A percentile compares a stretch with the other conserved stretches of the same genome.
Evolutionary conservation across 257 asterid genomes (phyloP).

Genomic region (Penstemon newberryi): DNA sequence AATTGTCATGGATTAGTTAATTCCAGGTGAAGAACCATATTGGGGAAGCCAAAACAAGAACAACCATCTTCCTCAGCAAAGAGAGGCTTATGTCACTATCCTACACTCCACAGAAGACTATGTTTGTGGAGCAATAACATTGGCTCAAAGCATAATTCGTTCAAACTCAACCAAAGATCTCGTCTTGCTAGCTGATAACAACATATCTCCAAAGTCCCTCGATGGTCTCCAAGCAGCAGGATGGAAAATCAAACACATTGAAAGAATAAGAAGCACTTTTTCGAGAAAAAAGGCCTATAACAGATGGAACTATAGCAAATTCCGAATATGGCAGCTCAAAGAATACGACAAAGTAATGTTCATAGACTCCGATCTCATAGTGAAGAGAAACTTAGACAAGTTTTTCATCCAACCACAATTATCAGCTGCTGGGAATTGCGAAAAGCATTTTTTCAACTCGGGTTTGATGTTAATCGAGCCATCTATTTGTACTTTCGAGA

Average conservation of each 20-base stretch:
- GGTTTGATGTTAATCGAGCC: slow-evolving; percentile 87
- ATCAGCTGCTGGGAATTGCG: slow-evolving; percentile 65
- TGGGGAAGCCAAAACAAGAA: too few relatives aligned
- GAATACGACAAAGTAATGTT: slow-evolving; percentile 65
- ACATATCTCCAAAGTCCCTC: slow-evolving; percentile 47
- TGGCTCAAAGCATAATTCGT: slow-evolving; percentile 71
- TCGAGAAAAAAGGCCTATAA: slow-evolving; percentile 58
- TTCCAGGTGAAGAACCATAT: too few relatives aligned
- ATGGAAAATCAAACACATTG: slow-evolving; percentile 57
- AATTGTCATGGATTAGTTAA: too few relatives aligned
- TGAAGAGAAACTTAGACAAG: slow-evolving; percentile 50
- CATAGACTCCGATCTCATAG: slow-evolving; percentile 65
- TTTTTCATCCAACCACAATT: slow-evolving; percentile 68
- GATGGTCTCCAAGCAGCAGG: slow-evolving; percentile 55
- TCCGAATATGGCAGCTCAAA: slow-evolving; percentile 70
- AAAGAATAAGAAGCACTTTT: slow-evolving; percentile 58
- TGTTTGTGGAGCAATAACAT: slow-evolving; percentile 78
- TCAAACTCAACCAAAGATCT: slow-evolving; percentile 69
- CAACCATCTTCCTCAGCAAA: slow-evolving; percentile 7
- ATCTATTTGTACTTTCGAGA: slow-evolving; percentile 56
- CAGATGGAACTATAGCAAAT: slow-evolving; percentile 89
- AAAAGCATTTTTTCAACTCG: slow-evolving; percentile 66
- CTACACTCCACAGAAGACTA: slow-evolving; percentile 78
- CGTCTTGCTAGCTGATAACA: slow-evolving; percentile 60
- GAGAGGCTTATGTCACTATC: slow-evolving; percentile 70